Evolutionary conservation across 2,329 filamentous ascomycete genomes (phyloP).

Genomic region (Fusarium falciforme): DNA sequence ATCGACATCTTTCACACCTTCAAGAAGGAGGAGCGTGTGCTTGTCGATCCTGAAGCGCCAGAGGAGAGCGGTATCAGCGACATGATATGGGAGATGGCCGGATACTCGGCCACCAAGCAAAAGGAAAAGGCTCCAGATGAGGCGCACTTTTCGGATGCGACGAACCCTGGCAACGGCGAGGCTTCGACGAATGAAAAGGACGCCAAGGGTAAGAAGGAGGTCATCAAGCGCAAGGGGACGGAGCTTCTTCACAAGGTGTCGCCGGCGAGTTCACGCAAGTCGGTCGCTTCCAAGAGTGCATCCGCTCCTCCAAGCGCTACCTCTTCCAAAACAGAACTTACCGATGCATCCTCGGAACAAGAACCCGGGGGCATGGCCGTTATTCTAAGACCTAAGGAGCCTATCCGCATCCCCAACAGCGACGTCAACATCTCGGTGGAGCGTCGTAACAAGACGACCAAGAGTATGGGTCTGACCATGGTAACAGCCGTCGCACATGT

Average conservation of each 20-base stretch:
- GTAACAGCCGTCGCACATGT: conserved; percentile 94
- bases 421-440: conserved; percentile 94
- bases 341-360: conserved; percentile 47
- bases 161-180: conserved; percentile 38
- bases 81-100: conserved; percentile 66
- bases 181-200: conserved; percentile 14
- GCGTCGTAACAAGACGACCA: conserved; percentile 81
- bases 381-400: conserved; percentile 78
- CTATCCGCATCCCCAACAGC: conserved; percentile 79
- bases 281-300: conserved; percentile 28
- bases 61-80: conserved; percentile 62
- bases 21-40: conserved; percentile 74
- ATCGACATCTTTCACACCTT: conserved; percentile 90
- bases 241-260: conserved; percentile 51
- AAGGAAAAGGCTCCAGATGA: conserved; percentile 52
- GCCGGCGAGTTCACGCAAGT: conserved; percentile 26
- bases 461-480: conserved; percentile 85
- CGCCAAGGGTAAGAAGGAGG: conserved; percentile 27
- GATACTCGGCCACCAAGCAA: conserved; percentile 46
- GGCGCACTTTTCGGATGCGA: conserved; percentile 47
- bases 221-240: conserved; percentile 45
- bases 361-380: conserved; percentile 76
- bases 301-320: conserved; percentile 21
- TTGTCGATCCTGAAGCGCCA: conserved; percentile 70
- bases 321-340: conserved; percentile 31